Evolutionary conservation across 2,329 filamentous ascomycete genomes (phyloP).

Genomic region (Aspergillus sp.): DNA sequence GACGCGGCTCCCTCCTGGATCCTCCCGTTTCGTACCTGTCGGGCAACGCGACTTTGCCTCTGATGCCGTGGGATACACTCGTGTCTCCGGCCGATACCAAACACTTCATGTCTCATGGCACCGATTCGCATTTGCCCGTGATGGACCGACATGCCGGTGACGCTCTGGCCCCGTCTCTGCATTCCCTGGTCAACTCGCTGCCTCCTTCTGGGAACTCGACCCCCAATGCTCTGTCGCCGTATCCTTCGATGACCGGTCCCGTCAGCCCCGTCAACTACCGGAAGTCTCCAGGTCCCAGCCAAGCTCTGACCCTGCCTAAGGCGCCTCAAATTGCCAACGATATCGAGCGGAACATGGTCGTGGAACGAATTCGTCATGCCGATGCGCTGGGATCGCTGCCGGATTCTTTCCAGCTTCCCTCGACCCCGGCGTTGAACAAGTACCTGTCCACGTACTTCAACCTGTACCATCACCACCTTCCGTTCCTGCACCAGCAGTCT

Average conservation of each 20-base stretch:
- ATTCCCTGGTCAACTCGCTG: conserved; percentile 71
- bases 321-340: conserved; percentile 81
- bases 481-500: conserved; percentile 89
- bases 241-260: conserved; percentile 65
- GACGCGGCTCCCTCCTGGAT: conserved; percentile 71
- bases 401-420: conserved; percentile 86
- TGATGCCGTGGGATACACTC: conserved; percentile 90
- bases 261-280: conserved; percentile 68
- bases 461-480: conserved; percentile 93
- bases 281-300: conserved; percentile 67
- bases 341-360: conserved; percentile 78
- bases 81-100: conserved; percentile 73
- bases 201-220: conserved; percentile 68
- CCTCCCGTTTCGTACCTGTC: conserved; percentile 73
- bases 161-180: conserved; percentile 63
- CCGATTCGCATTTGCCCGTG: conserved; percentile 62
- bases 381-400: conserved; percentile 81
- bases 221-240: conserved; percentile 72
- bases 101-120: conserved; percentile 66
- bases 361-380: conserved; percentile 79
- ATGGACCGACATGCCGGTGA: conserved; percentile 64
- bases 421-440: conserved; percentile 76
- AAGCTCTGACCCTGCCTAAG: conserved; percentile 63
- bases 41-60: conserved; percentile 76
- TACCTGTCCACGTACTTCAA: conserved; percentile 96